phyloP scores from a whole-genome alignment of 1,284 basidiomycete genomes.

The Agaricales sp. region DNA sequence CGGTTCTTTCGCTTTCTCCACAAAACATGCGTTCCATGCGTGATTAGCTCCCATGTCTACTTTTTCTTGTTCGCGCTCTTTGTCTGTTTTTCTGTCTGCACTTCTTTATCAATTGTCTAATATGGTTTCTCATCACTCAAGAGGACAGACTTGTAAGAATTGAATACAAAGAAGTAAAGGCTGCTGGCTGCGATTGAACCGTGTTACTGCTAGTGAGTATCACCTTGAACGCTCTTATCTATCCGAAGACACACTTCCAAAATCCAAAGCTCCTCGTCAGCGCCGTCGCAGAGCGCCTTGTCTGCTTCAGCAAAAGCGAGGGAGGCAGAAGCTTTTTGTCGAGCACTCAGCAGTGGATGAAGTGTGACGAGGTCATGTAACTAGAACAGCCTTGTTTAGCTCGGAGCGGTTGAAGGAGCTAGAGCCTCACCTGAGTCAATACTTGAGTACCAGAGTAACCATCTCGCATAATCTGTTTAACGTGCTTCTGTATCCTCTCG shows the following conservation, averaged over 20 bases:
- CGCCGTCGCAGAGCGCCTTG: constrained; percentile 93
- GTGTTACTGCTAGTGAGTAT: constrained; percentile 9
- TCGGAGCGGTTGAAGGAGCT: constrained; percentile 1
- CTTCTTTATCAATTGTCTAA: neutral
- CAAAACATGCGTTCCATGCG: neutral
- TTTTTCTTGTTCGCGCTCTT: neutral
- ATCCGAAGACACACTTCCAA: constrained; percentile 79
- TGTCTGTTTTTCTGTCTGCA: neutral
- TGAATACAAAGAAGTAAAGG: neutral
- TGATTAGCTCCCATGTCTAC: neutral
- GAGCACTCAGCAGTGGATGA: constrained; percentile 72
- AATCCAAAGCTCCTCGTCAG: constrained; percentile 96
- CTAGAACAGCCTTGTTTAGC: constrained; percentile 28
- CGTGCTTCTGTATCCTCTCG: constrained; percentile 60
- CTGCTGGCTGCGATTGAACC: too few relatives aligned
- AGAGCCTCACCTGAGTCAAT: constrained; percentile 63
- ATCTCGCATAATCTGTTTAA: constrained; percentile 71
- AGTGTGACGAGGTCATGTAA: constrained; percentile 85
- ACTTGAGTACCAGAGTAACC: constrained; percentile 93
- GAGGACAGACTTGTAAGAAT: neutral
- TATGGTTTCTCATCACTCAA: neutral
- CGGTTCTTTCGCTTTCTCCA: neutral
- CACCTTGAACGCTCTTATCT: constrained; percentile 46
- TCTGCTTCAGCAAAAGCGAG: constrained; percentile 91
- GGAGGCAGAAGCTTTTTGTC: constrained; percentile 77